Conservation (phyloP, 371 early-diverging fungal genomes). For the Choanephora cucurbitarum region DNA sequence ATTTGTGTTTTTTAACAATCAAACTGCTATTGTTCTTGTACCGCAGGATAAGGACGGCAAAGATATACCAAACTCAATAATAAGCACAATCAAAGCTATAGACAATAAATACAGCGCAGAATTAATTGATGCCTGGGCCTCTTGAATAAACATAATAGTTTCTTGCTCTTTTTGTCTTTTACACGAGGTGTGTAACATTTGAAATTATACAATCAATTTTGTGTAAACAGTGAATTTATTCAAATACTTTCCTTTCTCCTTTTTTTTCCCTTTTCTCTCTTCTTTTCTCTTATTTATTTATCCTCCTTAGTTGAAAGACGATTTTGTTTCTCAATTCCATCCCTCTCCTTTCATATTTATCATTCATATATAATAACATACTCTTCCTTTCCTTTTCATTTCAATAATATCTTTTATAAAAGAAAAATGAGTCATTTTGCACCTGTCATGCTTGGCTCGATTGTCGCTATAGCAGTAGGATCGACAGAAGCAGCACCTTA, state of each 20-base stretch:
- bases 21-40: slow-evolving; percentile 27
- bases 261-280: slow-evolving; percentile 1
- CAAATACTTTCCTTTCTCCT: slow-evolving; percentile 6
- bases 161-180: not conserved
- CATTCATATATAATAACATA: not conserved
- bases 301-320: not conserved
- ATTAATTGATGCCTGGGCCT: slow-evolving; percentile 15
- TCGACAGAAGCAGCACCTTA: slow-evolving; percentile 18
- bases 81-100: slow-evolving; percentile 13
- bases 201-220: slow-evolving; percentile 6
- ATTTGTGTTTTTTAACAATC: slow-evolving; percentile 42
- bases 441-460: slow-evolving; percentile 13
- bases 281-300: slow-evolving; percentile 7
- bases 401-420: not conserved
- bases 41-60: not conserved
- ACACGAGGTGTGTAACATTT: slow-evolving; percentile 8
- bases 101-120: slow-evolving; percentile 22
- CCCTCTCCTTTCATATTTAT: slow-evolving; percentile 11
- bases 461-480: slow-evolving; percentile 14
- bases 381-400: not conserved
- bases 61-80: not conserved
- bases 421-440: slow-evolving; percentile 12
- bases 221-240: slow-evolving; percentile 11
- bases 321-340: slow-evolving; percentile 13
- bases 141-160: slow-evolving; percentile 3